Evolutionary conservation across 2,329 filamentous ascomycete genomes (phyloP), one percentile per base, ranked within the genome.

Genomic region (Arthrinium puccinioides): DNA sequence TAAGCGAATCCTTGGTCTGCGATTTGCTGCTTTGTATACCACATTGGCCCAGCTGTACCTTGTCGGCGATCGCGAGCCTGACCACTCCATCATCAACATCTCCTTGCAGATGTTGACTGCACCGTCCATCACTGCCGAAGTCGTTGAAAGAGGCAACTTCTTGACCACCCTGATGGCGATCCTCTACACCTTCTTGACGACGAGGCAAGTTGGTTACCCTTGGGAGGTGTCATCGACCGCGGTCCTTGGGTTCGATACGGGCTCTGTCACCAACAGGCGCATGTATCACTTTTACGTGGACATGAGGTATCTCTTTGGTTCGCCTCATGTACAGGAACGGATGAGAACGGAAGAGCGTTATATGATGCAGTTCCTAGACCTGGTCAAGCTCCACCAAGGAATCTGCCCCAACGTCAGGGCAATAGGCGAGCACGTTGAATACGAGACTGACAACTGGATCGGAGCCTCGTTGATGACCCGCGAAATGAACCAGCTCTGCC

Each of bases 211-310:
- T 26, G 89, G 89, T 1, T 89, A 95, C 56, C 90, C 92, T 0
- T 84, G 86, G 65, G 84, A 95, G 47, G 84, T 97, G 28, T 83
- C 87, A 39, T 83, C 87, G 1, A 83, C 81, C 49, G 90, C 88
- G 3, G 88, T 88, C 2, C 70, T 98, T 32, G 87, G 88, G 0
- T 95, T 97, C 52, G 92, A 98, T 57, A 84, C 87, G 23, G 92
- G 92, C 2, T 92, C 90, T 1, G 87, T 97, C 13, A 94, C 89
- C 0, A 98, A 98, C 57, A 74, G 92, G 32, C 79, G 92, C 23
- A 88, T 98, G 72, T 96, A 96, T 54, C 92, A 97, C 60, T 98
- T 98, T 67, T 98, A 97, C 63, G 75, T 89, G 41, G 92, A 98
- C 57, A 70, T 97, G 47, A 87, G 88, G 51, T 95, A 92, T 60